Evolutionary conservation across 352 stramenopile genomes (phyloP).

Genomic region (Achlya hypogyna): DNA sequence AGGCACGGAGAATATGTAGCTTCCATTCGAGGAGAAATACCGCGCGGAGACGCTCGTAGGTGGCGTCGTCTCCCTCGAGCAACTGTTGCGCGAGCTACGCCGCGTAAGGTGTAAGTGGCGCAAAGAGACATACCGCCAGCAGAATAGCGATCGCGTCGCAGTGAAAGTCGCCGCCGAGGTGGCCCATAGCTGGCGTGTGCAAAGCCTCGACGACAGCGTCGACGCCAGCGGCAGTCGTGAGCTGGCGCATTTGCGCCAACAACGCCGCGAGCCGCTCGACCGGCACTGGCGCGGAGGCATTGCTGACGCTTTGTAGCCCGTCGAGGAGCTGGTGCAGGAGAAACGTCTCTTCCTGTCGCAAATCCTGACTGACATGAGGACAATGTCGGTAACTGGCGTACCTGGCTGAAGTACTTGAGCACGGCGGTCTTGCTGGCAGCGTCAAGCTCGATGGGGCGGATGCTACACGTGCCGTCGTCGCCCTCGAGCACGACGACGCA

Average conservation of each 20-base stretch:
- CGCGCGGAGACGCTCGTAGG: not conserved
- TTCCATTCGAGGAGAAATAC: conserved; percentile 34
- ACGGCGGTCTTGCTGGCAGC: conserved; percentile 49
- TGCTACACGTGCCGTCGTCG: conserved; percentile 23
- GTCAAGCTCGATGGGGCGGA: conserved; percentile 50
- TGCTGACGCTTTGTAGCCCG: conserved; percentile 56
- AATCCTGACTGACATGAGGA: conserved; percentile 33
- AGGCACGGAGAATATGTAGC: conserved; percentile 27
- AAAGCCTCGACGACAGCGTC: conserved; percentile 65
- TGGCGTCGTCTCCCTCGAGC: not conserved
- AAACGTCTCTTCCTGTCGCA: conserved; percentile 81
- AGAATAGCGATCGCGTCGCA: conserved; percentile 52
- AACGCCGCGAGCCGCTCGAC: conserved; percentile 34
- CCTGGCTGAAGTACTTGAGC: conserved; percentile 70
- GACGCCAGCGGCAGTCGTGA: conserved; percentile 56
- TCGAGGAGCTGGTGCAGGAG: conserved; percentile 71
- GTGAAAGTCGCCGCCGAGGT: conserved; percentile 47
- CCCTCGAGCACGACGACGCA: conserved; percentile 44
- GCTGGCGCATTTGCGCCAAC: conserved; percentile 50
- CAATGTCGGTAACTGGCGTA: not conserved
- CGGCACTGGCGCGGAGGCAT: conserved; percentile 22
- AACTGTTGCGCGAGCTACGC: not conserved
- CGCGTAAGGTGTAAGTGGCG: not conserved
- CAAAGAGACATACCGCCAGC: conserved; percentile 31
- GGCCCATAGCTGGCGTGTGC: conserved; percentile 46